These are phyloP conservation scores for Tetratostichococcus sp. DNA, from an alignment of 139 green algal species.

Conservation along the genomic window DNA sequence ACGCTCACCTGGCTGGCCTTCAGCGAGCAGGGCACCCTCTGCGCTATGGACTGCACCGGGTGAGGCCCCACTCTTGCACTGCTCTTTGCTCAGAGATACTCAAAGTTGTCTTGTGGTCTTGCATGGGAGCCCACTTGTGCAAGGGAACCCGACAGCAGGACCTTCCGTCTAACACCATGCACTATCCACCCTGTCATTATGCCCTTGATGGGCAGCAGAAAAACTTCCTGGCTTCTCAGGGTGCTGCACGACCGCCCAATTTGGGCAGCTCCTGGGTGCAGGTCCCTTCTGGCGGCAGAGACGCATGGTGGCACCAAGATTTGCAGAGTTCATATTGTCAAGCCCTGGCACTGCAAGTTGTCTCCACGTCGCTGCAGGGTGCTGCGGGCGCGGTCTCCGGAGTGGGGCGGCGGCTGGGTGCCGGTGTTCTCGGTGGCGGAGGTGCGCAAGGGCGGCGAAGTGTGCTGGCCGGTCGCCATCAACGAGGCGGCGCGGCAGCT, in stretches of 20 bases:
- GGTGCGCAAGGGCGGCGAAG: constrained; percentile 42
- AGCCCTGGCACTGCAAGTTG: background rate
- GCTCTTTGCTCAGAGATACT: background rate
- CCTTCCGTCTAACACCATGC: too few relatives aligned
- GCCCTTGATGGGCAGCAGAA: too few relatives aligned
- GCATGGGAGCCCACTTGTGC: too few relatives aligned
- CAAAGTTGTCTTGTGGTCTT: too few relatives aligned
- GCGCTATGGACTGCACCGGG: constrained; percentile 55
- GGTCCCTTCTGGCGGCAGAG: too few relatives aligned
- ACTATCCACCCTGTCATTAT: too few relatives aligned
- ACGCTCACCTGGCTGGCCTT: constrained; percentile 77
- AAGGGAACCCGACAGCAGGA: too few relatives aligned
- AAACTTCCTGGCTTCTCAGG: too few relatives aligned
- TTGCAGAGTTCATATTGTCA: too few relatives aligned
- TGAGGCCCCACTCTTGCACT: constrained; percentile 25
- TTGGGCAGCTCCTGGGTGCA: too few relatives aligned
- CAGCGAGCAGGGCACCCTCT: constrained; percentile 58
- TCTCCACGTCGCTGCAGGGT: background rate
- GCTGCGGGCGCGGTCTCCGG: constrained; percentile 11
- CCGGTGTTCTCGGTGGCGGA: constrained; percentile 51
- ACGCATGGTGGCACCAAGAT: too few relatives aligned
- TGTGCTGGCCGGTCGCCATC: constrained; percentile 70
- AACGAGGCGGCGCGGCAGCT: constrained; percentile 38
- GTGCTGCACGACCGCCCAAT: too few relatives aligned
- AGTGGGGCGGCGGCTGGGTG: constrained; percentile 73